Evolutionary conservation across 176 grass and related monocot species (phyloP), one percentile per base, ranked within the genome.

Genomic region (Oryza punctata): DNA sequence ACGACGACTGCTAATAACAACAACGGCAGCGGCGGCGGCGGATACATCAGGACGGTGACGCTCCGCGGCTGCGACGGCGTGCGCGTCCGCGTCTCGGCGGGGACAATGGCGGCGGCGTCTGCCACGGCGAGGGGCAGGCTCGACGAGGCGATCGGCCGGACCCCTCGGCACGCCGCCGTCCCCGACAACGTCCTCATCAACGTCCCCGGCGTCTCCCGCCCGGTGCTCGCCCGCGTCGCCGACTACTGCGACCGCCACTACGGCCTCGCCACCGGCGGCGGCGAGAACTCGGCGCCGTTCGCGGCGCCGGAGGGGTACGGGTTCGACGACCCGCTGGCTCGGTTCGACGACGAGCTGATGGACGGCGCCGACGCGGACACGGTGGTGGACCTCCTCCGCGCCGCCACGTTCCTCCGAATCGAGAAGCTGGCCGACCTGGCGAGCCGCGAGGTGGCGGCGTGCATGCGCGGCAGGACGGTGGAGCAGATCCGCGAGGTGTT

Each of bases 161-260:
- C 35, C 0, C 3, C 43, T 0, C 3, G 30, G 12, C 2, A 2
- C 46, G 46, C 18, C 33, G 10, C 1, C 63, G 41, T 2, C 24
- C 29, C 12, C 59, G 43, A 19, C 49, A 5, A 54, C 49, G 18
- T 54, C 16, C 16, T 54, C 5, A 21, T 54, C 49, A 54, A 54
- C 49, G 16, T 80, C 16, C 21, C 73, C 16, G 38, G 29, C 7
- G 30, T 88, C 29, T 6, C 23, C 29, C 72, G 29, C 30, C 9
- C 44, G 12, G 37, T 80, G 21, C 78, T 87, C 27, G 9, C 78
- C 27, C 85, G 72, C 78, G 65, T 87, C 14, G 21, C 76, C 27
- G 27, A 87, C 26, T 87, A 87, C 78, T 59, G 80, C 65, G 21
- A 77, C 15, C 41, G 11, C 27, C 78, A 81, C 64, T 82, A 32